Evolutionary conservation across 768 basidiomycete species (phyloP), one percentile per base, ranked within the genome.

Genomic region (Coprinellus aureogranulatus): DNA sequence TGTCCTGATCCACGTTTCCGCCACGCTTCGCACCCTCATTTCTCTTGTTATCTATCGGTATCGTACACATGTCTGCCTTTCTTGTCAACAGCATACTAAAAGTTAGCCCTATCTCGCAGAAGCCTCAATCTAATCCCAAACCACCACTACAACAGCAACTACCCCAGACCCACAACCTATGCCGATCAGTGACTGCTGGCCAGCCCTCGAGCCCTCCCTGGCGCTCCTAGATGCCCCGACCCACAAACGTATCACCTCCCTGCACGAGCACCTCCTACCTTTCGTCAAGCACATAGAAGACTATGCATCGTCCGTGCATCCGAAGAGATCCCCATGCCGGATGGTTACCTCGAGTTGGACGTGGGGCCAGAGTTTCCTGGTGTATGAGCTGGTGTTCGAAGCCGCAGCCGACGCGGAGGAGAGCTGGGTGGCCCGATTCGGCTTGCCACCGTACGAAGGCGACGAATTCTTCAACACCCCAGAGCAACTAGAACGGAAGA

Each of bases 341-440:
- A 67, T 77, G 53, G 53, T 74, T 34, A 54, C 64, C 41, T 70
- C 74, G 31, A 66, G 68, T 14, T 75, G 72, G 57, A 77, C 75
- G 30, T 77, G 75, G 75, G 75, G 75, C 2, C 74, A 75, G 59
- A 75, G 74, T 1, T 77, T 77, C 60, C 61, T 70, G 26, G 75
- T 77, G 20, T 75, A 69, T 53, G 75, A 77, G 62, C 58, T 75
- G 54, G 61, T 69, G 22, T 77, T 77, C 39, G 53, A 47, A 14
- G 37, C 22, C 23, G 30, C 46, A n/a, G 44, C 49, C 14, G 52
- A 53, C 30, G 20, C 68, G 42, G 57, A 66, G 53, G 55, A 62
- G 27, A 75, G 75, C 44, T 77, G 76, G 76, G 75, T 77, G 54
- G 71, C 75, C 48, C 68, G 76, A 28, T 76, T 75, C 55, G 76